A percentile compares a stretch with the other conserved stretches of the same genome.
Evolutionary conservation across 2,329 filamentous ascomycete genomes (phyloP).

Genomic region (Verticillium nonalfalfae): DNA sequence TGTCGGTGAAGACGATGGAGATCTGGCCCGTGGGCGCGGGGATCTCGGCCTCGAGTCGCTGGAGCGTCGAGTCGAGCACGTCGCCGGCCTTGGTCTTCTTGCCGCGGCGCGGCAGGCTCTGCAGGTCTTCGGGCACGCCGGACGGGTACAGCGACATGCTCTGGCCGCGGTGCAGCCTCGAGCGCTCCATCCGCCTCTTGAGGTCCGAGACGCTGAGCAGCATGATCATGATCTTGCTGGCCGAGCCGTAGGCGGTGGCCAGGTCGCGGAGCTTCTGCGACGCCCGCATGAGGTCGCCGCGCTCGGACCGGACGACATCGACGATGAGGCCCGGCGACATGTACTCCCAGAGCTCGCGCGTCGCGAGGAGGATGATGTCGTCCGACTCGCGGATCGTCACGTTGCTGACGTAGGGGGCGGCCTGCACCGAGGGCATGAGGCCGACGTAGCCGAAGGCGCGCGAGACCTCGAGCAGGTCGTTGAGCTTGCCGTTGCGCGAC

Average conservation of each 20-base stretch:
- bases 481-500: slow-evolving; percentile 87
- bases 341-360: slow-evolving; percentile 92
- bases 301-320: slow-evolving; percentile 82
- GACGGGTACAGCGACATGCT: slow-evolving; percentile 82
- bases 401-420: slow-evolving; percentile 76
- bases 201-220: slow-evolving; percentile 90
- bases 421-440: slow-evolving; percentile 86
- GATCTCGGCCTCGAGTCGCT: slow-evolving; percentile 82
- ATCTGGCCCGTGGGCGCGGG: slow-evolving; percentile 86
- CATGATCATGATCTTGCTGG: slow-evolving; percentile 98
- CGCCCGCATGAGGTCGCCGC: slow-evolving; percentile 86
- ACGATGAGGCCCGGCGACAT: slow-evolving; percentile 84
- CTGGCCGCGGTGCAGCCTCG: slow-evolving; percentile 65
- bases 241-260: slow-evolving; percentile 91
- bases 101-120: slow-evolving; percentile 58
- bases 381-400: slow-evolving; percentile 79
- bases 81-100: slow-evolving; percentile 52
- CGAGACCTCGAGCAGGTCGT: slow-evolving; percentile 86
- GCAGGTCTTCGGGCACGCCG: slow-evolving; percentile 62
- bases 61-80: slow-evolving; percentile 79
- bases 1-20: slow-evolving; percentile 95
- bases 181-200: slow-evolving; percentile 73
- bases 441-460: slow-evolving; percentile 93
- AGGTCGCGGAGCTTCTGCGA: slow-evolving; percentile 91
- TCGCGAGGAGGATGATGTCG: slow-evolving; percentile 88